Base-by-base conservation (phyloP, 768 basidiomycete genomes). In the Xerocomus brunneocitrinus region DNA sequence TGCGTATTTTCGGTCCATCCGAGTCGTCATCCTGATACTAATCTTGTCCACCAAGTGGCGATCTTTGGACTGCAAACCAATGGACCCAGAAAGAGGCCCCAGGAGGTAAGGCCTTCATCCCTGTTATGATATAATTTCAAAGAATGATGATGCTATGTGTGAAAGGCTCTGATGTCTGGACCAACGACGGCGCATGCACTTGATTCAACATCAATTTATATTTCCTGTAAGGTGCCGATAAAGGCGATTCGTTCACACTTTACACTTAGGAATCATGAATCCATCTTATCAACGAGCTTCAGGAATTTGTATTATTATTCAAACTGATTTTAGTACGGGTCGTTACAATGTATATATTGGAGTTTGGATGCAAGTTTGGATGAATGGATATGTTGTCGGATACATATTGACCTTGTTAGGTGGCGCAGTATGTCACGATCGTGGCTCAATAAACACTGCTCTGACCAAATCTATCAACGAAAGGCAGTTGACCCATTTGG, bases 171-270 rank as follows among this genome's bases (percentile, higher is more conserved):
- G 76, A 72, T 43, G 80, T 77, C 49, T 85, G 84, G 84, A 71
- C 73, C 41, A 77, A 85, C 62, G 67, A 80, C 63, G 84, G 83
- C 4, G 64, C 77, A 50, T 86, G 82, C 67, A 38, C 64, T 24
- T 59, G 16, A 40, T 24, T 40, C n/a, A 44, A 32, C 8, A 51
- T 16, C 14, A 9, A 25, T 19, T 34, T 24, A 40, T 9, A 41
- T 24, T 41, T 24, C 36, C n/a, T 38, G n/a, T 19, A 13, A 8
- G 16, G n/a, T 38, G 36, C 6, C 5, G 13, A 9, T 36, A 13
- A 6, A 14, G 35, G 5, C 35, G 7, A 36, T 13, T 12, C 13
- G 8, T 13, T 35, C 2, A 36, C 16, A 6, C 16, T 8, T 0
- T 19, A 13, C 36, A 4, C 8, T 38, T 19, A 38, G 8, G 16